These are phyloP conservation scores for Rhizopogon vulgaris DNA, from an alignment of 768 basidiomycete species.

Conservation along the genomic window DNA sequence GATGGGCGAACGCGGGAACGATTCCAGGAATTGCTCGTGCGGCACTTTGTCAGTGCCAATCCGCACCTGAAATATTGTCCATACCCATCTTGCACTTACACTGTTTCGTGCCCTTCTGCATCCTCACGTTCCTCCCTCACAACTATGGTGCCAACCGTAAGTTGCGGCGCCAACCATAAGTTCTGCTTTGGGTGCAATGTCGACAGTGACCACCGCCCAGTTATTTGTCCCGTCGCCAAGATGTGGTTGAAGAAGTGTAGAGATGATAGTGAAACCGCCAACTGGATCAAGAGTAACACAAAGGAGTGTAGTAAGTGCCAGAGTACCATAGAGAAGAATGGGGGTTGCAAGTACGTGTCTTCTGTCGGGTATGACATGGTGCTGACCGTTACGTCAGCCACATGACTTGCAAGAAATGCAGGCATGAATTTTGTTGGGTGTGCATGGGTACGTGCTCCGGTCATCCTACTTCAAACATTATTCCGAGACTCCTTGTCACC, in stretches of 20 bases:
- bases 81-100: slow-evolving; percentile 88
- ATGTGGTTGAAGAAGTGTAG: slow-evolving; percentile 97
- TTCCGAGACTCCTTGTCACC: slow-evolving; percentile 29
- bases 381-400: slow-evolving; percentile 51
- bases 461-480: slow-evolving; percentile 16
- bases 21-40: slow-evolving; percentile 82
- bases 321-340: slow-evolving; percentile 99
- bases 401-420: slow-evolving; percentile 99
- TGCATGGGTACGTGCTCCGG: slow-evolving; percentile 73
- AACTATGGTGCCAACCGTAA: slow-evolving; percentile 82
- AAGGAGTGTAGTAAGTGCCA: slow-evolving; percentile 96
- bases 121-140: slow-evolving; percentile 68
- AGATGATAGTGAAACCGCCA: slow-evolving; percentile 97
- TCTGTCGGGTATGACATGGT: slow-evolving; percentile 1
- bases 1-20: slow-evolving; percentile 53
- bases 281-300: slow-evolving; percentile 99
- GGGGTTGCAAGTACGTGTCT: slow-evolving; percentile 92
- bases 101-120: slow-evolving; percentile 85
- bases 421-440: slow-evolving; percentile 98
- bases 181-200: slow-evolving; percentile 96
- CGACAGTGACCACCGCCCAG: slow-evolving; percentile 86
- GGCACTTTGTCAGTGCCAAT: slow-evolving; percentile 85
- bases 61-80: slow-evolving; percentile 89
- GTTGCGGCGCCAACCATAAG: slow-evolving; percentile 72
- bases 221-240: slow-evolving; percentile 82